Base-by-base conservation (phyloP, 176 grass and related monocot genomes). In the Aegilops bicornis region DNA sequence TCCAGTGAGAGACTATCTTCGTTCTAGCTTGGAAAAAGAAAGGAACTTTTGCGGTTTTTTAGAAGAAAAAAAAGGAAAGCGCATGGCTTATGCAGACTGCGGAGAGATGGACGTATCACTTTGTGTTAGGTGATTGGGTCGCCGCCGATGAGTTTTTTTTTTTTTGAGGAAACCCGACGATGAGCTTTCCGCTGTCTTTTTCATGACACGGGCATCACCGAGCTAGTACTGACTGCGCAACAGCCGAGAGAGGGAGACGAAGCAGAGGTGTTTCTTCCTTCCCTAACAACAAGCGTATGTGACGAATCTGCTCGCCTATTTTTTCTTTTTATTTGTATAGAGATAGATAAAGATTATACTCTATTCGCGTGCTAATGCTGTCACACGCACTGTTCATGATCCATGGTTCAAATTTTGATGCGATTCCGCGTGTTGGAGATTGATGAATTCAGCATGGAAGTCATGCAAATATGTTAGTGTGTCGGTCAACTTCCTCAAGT, bases 141-240 rank as follows among this genome's bases (percentile, higher is more conserved):
- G 82, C 77, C 62, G 71, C 23, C 71, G 47, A 22, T 78, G 39
- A 79, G 81, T 29, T 79, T 71, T 84, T 27, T 27, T 27, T 27
- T 27, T 27, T 27, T 27, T 27, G 27, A 27, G 27, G 27, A 27
- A 27, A 27, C 27, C 27, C 27, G 71, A 39, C 71, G 47, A 22
- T 78, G 39, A 79, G 81, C 37, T 79, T 71, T 84, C 73, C 69
- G 22, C 33, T 6, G 80, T 87, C 80, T 12, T 84, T 27, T 76
- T 84, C 76, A 31, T 81, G 76, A 91, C 85, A 59, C n/a, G 66
- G 17, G 63, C 81, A 20, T 80, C 85, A 68, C 47, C 13, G n/a
- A 74, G 40, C 8, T 16, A 37, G 3, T 16, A 37, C 17, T 82
- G 76, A 88, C 89, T 36, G 80, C 48, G 23, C 81, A 91, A 84